Percentiles rank a stretch among this genome's conserved stretches.
Evolutionary conservation across 1,284 basidiomycete species (phyloP).

Genomic region (Malassezia pachydermatis): DNA sequence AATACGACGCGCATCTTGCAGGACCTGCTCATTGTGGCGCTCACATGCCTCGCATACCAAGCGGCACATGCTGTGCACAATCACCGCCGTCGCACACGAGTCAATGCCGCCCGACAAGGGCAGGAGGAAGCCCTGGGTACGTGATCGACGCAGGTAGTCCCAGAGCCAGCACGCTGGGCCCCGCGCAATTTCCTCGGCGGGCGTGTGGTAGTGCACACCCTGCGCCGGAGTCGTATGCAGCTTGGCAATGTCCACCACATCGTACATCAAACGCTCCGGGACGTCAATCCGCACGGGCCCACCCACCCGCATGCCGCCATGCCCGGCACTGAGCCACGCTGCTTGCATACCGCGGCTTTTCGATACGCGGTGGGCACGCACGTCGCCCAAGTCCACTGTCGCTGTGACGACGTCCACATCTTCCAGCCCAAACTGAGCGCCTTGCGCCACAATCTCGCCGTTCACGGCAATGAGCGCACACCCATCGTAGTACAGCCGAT

Average conservation of each 20-base stretch:
- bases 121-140: slow-evolving; percentile 88
- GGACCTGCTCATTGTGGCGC: slow-evolving; percentile 64
- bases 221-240: background rate
- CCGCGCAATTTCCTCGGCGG: slow-evolving; percentile 96
- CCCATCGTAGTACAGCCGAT: slow-evolving; percentile 93
- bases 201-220: slow-evolving; percentile 40
- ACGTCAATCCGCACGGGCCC: slow-evolving; percentile 59
- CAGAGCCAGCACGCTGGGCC: slow-evolving; percentile 98
- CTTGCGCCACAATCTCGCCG: slow-evolving; percentile 82
- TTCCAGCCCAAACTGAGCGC: slow-evolving; percentile 85
- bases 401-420: slow-evolving; percentile 93
- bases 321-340: slow-evolving; percentile 49
- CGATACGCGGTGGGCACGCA: slow-evolving; percentile 71
- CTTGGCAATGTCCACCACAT: slow-evolving; percentile 15
- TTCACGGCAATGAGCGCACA: slow-evolving; percentile 92
- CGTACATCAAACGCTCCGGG: slow-evolving; percentile 49
- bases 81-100: slow-evolving; percentile 87
- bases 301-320: background rate
- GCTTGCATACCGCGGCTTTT: slow-evolving; percentile 78
- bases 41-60: slow-evolving; percentile 67
- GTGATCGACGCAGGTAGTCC: slow-evolving; percentile 91
- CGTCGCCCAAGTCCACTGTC: slow-evolving; percentile 87
- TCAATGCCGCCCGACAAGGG: slow-evolving; percentile 97
- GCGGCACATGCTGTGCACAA: slow-evolving; percentile 91
- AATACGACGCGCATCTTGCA: slow-evolving; percentile 79